Percentiles rank a stretch among this genome's conserved stretches.
These are phyloP conservation scores for Coniochaeta prunicola DNA, from an alignment of 2,329 filamentous ascomycete species.

Conservation along the genomic window DNA sequence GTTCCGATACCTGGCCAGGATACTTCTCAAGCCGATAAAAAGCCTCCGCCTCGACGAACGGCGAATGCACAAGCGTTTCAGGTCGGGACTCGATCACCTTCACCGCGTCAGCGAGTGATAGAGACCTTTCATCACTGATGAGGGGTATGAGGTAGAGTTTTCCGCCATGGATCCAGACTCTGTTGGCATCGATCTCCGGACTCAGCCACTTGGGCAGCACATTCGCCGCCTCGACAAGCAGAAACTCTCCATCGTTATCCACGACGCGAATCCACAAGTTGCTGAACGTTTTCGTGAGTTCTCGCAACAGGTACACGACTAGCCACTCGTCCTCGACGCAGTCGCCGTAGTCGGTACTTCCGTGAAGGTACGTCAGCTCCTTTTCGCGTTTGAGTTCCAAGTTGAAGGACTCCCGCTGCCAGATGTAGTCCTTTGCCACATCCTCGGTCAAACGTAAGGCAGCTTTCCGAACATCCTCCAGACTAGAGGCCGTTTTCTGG, in stretches of 20 bases:
- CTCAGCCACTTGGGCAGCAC: conserved; percentile 84
- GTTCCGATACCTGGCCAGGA: conserved; percentile 64
- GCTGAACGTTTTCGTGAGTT: conserved; percentile 66
- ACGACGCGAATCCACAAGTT: conserved; percentile 75
- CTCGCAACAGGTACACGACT: conserved; percentile 79
- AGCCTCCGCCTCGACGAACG: conserved; percentile 75
- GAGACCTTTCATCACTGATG: conserved; percentile 28
- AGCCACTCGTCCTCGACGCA: conserved; percentile 97
- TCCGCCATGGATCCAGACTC: conserved; percentile 82
- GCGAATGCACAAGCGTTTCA: conserved; percentile 59
- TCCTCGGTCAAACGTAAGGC: conserved; percentile 55
- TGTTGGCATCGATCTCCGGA: conserved; percentile 79
- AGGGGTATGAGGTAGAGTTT: conserved; percentile 67
- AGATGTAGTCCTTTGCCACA: conserved; percentile 80
- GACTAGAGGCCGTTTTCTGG: conserved; percentile 41
- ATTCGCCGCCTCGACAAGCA: conserved; percentile 88
- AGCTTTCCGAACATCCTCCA: conserved; percentile 67
- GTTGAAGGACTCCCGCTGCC: conserved; percentile 82
- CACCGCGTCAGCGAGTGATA: conserved; percentile 61
- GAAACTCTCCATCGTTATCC: conserved; percentile 90
- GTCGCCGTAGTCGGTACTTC: conserved; percentile 82
- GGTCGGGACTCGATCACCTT: conserved; percentile 49
- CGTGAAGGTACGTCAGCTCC: conserved; percentile 59
- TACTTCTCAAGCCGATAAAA: conserved; percentile 86
- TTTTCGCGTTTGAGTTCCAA: conserved; percentile 54